Evolutionary conservation across 257 asterid genomes (phyloP).

Genomic region (Linaria vulgaris): DNA sequence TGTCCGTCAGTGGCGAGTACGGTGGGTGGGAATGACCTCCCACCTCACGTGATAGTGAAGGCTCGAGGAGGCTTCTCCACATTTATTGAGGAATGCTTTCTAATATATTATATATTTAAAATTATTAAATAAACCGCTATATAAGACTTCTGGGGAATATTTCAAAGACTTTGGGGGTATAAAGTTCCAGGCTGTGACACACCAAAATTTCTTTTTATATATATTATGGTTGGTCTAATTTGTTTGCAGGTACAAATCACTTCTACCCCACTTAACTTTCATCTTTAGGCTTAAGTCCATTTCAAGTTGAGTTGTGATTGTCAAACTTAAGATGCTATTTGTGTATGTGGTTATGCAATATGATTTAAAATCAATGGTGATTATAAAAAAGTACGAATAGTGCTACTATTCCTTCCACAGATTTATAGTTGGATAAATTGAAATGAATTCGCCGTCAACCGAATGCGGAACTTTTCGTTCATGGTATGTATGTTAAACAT

Average conservation of each 20-base stretch:
- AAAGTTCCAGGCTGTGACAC: conserved; percentile 1
- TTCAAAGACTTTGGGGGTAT: too few relatives aligned
- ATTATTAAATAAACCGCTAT: not conserved
- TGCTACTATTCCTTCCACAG: too few relatives aligned
- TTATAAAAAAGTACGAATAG: too few relatives aligned
- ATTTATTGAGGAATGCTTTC: not conserved
- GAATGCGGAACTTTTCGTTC: too few relatives aligned
- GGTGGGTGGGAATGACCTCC: conserved; percentile 1
- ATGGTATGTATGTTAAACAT: too few relatives aligned
- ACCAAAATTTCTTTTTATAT: not conserved
- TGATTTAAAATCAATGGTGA: too few relatives aligned
- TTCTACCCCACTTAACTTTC: not conserved
- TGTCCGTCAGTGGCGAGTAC: not conserved
- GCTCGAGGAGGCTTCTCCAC: conserved; percentile 27
- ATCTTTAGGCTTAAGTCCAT: not conserved
- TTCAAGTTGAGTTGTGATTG: not conserved
- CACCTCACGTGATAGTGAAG: conserved; percentile 42
- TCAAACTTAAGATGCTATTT: too few relatives aligned
- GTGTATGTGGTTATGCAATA: not conserved
- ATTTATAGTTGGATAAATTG: too few relatives aligned
- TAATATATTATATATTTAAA: not conserved
- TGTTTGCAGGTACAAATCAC: not conserved
- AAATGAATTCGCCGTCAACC: too few relatives aligned
- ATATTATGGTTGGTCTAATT: not conserved
- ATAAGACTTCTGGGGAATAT: too few relatives aligned